phyloP scores from a whole-genome alignment of 768 basidiomycete genomes.

The Lactifluus volemus region DNA sequence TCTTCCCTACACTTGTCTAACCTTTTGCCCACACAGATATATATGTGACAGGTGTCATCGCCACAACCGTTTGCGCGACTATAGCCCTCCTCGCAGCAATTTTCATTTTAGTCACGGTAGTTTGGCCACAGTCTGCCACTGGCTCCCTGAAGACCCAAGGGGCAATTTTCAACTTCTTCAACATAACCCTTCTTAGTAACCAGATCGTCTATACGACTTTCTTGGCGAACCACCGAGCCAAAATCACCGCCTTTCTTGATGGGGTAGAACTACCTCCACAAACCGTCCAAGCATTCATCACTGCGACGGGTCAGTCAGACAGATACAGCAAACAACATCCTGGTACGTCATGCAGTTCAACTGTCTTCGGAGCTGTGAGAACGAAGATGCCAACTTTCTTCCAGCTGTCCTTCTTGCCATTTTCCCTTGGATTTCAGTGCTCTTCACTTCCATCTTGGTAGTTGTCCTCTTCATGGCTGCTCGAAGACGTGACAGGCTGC shows the following conservation, averaged over 20 bases:
- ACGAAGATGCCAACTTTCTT: not conserved
- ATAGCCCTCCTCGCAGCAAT: slow-evolving; percentile 29
- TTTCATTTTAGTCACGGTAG: slow-evolving; percentile 23
- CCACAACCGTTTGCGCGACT: slow-evolving; percentile 21
- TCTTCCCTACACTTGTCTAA: slow-evolving; percentile 13
- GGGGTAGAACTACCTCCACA: slow-evolving; percentile 29
- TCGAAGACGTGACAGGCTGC: not conserved
- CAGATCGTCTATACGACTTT: slow-evolving; percentile 40
- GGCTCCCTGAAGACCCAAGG: slow-evolving; percentile 25
- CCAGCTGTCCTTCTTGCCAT: slow-evolving; percentile 12
- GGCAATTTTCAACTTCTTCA: slow-evolving; percentile 34
- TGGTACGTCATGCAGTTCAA: not conserved
- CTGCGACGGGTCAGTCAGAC: not conserved
- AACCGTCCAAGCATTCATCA: slow-evolving; percentile 28
- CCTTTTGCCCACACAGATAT: slow-evolving; percentile 19
- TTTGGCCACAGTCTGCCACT: slow-evolving; percentile 15
- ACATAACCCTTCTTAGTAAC: slow-evolving; percentile 40
- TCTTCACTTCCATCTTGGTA: not conserved
- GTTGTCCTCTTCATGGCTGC: slow-evolving; percentile 6
- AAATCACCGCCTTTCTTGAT: slow-evolving; percentile 35
- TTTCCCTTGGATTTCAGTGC: slow-evolving; percentile 12
- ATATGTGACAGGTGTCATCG: slow-evolving; percentile 15
- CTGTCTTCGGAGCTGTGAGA: not conserved
- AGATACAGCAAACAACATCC: slow-evolving; percentile 6
- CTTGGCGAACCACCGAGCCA: slow-evolving; percentile 38